Evolutionary conservation across 2,329 filamentous ascomycete genomes (phyloP), one percentile per base, ranked within the genome.

Genomic region (Hymenoscyphus fraxineus): DNA sequence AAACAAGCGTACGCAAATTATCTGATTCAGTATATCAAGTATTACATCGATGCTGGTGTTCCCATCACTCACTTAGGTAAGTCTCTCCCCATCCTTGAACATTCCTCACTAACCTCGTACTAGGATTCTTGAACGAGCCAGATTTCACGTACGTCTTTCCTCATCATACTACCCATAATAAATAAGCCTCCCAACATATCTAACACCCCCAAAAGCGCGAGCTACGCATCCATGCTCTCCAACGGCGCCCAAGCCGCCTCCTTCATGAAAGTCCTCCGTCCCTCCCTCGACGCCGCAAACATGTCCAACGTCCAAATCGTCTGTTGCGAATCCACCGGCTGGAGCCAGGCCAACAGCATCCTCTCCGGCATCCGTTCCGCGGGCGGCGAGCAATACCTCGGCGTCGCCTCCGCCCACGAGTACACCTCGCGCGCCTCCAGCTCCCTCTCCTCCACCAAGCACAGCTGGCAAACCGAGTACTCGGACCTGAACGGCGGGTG

Each of bases 381-480:
- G 1, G 78, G 77, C 13, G 75, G 73, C 1, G 76, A 78, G 31
- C 63, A 73, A 47, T 73, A 77, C 51, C 70, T 81, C 16, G 76
- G 77, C 47, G 72, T 77, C 5, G 76, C 80, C 7, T 80, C 80
- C 6, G 72, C 72, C 4, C 78, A 80, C 66, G 75, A 76, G 32
- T 80, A 80, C 65, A 74, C 73, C 3, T 79, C 70, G 6, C 76
- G 77, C 31, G 76, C 80, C 9, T 75, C 68, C 62, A 76, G 75
- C 1, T 69, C 78, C 0, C 76, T 83, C 65, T 75, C 74, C 66
- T 81, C 79, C 1, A 75, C 69, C 16, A 71, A 76, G 60, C 76
- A 77, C 19, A 78, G 80, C 57, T 85, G 83, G 84, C 76, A 83
- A 66, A 83, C 82, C 3, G 84, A 85, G 70, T 79, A 77, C 59